Evolutionary conservation across 2,329 filamentous ascomycete genomes (phyloP).

Genomic region (Fragosphaeria purpurea): DNA sequence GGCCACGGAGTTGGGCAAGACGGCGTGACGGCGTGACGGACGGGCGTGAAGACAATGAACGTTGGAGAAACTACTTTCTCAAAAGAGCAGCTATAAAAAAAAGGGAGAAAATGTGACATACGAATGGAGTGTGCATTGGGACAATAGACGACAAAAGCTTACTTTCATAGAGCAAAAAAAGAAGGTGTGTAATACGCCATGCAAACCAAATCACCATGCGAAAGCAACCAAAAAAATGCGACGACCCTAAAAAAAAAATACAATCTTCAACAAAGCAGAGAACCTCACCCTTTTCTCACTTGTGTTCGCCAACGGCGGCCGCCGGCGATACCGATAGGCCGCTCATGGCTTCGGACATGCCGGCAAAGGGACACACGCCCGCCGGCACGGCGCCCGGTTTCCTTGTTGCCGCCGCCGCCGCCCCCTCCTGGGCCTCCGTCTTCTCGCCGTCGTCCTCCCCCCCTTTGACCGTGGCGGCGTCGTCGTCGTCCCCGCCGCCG

Average conservation of each 20-base stretch:
- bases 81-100: background rate
- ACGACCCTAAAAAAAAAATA: background rate
- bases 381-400: background rate
- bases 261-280: too few relatives aligned
- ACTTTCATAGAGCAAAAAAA: too few relatives aligned
- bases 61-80: background rate
- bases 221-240: background rate
- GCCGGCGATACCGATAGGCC: constrained; percentile 9
- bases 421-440: background rate
- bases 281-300: too few relatives aligned
- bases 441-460: constrained; percentile 29
- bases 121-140: too few relatives aligned
- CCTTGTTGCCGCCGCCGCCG: too few relatives aligned
- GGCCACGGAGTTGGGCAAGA: constrained; percentile 31
- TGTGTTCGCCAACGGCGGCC: too few relatives aligned
- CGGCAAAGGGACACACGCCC: constrained; percentile 19
- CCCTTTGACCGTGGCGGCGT: constrained; percentile 29
- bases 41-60: too few relatives aligned
- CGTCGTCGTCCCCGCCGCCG: background rate
- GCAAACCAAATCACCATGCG: too few relatives aligned
- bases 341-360: constrained; percentile 13
- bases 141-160: too few relatives aligned
- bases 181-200: too few relatives aligned
- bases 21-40: too few relatives aligned
- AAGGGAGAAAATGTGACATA: background rate